Evolutionary conservation across 176 grass and related monocot species (phyloP), one percentile per base, ranked within the genome.

Genomic region (Triticum urartu): DNA sequence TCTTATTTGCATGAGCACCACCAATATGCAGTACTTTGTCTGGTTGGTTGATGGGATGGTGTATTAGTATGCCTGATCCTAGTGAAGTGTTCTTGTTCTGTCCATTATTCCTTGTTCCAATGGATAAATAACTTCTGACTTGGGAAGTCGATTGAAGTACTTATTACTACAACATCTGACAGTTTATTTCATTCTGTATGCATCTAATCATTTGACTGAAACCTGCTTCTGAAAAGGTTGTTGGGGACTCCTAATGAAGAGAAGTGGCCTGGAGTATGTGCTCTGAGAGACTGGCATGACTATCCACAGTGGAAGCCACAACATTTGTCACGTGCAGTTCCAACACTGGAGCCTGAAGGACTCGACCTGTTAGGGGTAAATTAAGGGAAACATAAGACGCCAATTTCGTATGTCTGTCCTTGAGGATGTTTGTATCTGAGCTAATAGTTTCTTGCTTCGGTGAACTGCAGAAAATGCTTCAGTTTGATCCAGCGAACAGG

Each of bases 261-360:
- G 35, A 50, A 90, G 10, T 99, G 97, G 97, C 94, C 94, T 89
- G 92, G 94, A 91, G 90, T 96, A 62, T 91, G 54, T 78, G 67
- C 32, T 40, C 72, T 99, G 62, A 92, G 88, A 50, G 97, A 99
- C 35, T 99, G 97, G 97, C 97, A 99, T 38, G 92, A 89, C 60
- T 99, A 90, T 86, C 97, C 97, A 24, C 93, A 87, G 35, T 98
- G 97, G 97, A 86, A 88, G 52, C 85, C 92, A 72, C 92, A 96
- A 10, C 65, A 48, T 84, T 87, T 98, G 88, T 69, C 84, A 10
- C 86, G 81, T 71, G 90, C 79, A 15, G 93, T 95, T 48, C 90
- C 97, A 80, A 63, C 92, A 18, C 12, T 98, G 80, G 94, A 98
- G 54, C 71, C 88, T 59, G 92, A 88, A 42, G 97, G 93, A 68